Evolutionary conservation across 805 yeast genomes (phyloP).

Genomic region (Hanseniaspora thailandica): DNA sequence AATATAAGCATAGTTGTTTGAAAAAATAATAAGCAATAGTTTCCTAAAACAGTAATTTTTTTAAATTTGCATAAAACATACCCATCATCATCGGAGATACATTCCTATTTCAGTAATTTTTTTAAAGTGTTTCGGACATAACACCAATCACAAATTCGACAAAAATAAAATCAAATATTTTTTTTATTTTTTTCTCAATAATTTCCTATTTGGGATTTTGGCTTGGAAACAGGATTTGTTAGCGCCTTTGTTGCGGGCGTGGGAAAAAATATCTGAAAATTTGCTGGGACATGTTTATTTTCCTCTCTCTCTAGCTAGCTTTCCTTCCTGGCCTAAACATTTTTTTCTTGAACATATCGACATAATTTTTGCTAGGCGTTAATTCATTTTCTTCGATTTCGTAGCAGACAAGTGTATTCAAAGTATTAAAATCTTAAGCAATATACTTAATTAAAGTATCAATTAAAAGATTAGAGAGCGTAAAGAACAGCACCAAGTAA

Average conservation of each 20-base stretch:
- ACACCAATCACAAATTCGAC: background rate
- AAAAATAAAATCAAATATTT: background rate
- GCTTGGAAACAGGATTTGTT: background rate
- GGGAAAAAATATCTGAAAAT: background rate
- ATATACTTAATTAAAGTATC: background rate
- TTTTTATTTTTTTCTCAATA: background rate
- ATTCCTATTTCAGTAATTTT: background rate
- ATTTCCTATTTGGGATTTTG: background rate
- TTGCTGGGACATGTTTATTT: background rate
- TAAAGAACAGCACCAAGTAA: slow-evolving; percentile 6
- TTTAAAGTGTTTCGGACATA: background rate
- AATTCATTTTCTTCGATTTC: background rate
- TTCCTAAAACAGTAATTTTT: background rate
- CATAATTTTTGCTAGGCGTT: background rate
- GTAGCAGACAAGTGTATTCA: background rate
- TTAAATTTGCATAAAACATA: background rate
- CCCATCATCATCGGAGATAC: background rate
- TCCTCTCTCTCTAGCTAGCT: background rate
- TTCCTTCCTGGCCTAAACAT: background rate
- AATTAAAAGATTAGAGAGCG: background rate
- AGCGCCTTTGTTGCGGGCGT: background rate
- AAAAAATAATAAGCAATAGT: too few species aligned
- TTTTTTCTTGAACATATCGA: background rate
- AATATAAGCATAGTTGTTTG: too few species aligned
- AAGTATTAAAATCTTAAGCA: background rate